Evolutionary conservation across 1,284 basidiomycete species (phyloP).

Genomic region (Exobasidium cylindrosporum): DNA sequence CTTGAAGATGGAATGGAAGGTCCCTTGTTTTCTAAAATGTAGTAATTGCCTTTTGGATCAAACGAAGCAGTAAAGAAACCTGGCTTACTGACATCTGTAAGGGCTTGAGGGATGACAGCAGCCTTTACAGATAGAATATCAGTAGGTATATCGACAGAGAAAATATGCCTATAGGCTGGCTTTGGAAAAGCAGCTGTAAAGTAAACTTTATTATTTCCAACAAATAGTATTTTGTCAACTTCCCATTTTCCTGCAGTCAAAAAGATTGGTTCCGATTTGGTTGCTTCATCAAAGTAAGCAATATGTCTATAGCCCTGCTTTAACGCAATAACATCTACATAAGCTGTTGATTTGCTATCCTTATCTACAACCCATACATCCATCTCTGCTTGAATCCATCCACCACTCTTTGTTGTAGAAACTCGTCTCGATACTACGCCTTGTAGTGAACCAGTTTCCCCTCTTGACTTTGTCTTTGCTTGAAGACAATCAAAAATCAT

Average conservation of each 20-base stretch:
- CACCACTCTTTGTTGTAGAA: neutral
- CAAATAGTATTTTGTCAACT: conserved; percentile 70
- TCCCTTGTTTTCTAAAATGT: conserved; percentile 74
- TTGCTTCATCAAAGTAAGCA: conserved; percentile 31
- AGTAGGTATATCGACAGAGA: conserved; percentile 54
- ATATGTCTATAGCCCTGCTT: conserved; percentile 37
- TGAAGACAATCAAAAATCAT: conserved; percentile 28
- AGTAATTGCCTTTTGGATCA: conserved; percentile 62
- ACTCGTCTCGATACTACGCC: conserved; percentile 24
- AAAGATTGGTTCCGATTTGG: conserved; percentile 55
- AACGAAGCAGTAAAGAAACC: conserved; percentile 63
- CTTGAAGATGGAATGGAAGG: conserved; percentile 84
- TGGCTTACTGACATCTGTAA: conserved; percentile 68
- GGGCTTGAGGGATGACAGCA: conserved; percentile 58
- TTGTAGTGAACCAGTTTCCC: conserved; percentile 20
- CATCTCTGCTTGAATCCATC: neutral
- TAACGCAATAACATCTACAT: conserved; percentile 38
- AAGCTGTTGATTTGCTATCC: conserved; percentile 20
- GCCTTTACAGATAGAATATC: conserved; percentile 65
- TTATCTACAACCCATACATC: neutral
- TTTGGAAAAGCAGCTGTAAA: conserved; percentile 80
- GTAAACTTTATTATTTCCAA: conserved; percentile 72
- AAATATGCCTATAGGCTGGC: conserved; percentile 79
- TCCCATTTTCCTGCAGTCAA: conserved; percentile 87
- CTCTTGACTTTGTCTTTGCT: neutral